A percentile compares a stretch with the other conserved stretches of the same genome.
Conservation (phyloP, 1,284 basidiomycete genomes). For the Lentinus polychrous region DNA sequence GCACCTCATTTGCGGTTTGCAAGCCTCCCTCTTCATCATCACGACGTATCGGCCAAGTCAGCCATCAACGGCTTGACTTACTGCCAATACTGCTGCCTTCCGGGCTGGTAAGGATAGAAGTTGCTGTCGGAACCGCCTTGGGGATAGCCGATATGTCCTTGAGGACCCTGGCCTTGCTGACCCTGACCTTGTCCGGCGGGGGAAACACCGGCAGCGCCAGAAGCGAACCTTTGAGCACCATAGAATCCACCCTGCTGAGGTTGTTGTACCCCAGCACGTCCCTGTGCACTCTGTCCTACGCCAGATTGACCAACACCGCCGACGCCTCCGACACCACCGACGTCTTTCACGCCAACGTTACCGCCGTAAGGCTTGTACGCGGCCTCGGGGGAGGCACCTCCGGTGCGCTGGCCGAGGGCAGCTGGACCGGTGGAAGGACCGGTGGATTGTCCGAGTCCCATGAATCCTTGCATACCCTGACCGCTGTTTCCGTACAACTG, state of each 20-base stretch:
- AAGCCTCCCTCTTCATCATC: no score
- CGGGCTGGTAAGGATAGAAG: constrained; percentile 63
- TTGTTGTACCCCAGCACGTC: constrained; percentile 39
- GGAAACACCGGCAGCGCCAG: constrained; percentile 36
- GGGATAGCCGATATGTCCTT: constrained; percentile 57
- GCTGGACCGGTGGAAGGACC: constrained; percentile 39
- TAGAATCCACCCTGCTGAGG: constrained; percentile 52
- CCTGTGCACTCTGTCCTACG: constrained; percentile 40
- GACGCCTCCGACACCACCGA: constrained; percentile 38
- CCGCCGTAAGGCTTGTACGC: constrained; percentile 67
- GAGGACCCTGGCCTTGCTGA: constrained; percentile 36
- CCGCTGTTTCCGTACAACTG: constrained; percentile 47
- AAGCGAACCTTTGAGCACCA: constrained; percentile 51
- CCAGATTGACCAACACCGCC: constrained; percentile 32
- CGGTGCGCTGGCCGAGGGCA: constrained; percentile 37
- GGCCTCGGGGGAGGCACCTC: constrained; percentile 57
- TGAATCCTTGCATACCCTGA: constrained; percentile 63
- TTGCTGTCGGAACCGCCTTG: constrained; percentile 52
- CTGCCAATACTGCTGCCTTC: constrained; percentile 63
- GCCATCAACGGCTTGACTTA: no score
- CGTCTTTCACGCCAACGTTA: constrained; percentile 48
- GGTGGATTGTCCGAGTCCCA: constrained; percentile 52
- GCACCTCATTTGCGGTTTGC: no score
- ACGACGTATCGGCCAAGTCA: no score
- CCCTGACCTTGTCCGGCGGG: constrained; percentile 34